phyloP scores from a whole-genome alignment of 148 eudicot species.

The Arbutus unedo region DNA sequence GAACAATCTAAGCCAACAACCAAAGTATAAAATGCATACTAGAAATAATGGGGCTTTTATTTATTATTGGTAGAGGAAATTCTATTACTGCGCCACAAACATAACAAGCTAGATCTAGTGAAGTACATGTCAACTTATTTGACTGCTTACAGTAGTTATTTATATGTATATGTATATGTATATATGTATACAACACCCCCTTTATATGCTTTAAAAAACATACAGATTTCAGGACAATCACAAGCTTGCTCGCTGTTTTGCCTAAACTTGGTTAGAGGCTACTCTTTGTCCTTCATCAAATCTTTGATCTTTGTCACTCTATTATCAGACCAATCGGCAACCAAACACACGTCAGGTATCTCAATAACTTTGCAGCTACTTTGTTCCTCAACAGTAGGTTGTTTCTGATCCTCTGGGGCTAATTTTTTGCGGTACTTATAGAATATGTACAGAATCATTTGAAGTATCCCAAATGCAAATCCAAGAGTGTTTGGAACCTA shows the following conservation, averaged over 20 bases:
- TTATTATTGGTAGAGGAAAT: neutral
- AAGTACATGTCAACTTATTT: neutral
- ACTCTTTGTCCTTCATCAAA: neutral
- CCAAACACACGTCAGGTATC: neutral
- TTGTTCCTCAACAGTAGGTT: neutral
- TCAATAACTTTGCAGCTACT: neutral
- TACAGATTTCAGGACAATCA: no score
- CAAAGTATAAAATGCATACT: no score
- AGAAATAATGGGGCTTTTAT: neutral
- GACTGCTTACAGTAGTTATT: neutral
- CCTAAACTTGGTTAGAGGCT: conserved; percentile 9
- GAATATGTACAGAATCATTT: conserved; percentile 20
- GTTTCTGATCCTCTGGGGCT: conserved; percentile 6
- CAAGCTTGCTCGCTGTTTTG: neutral
- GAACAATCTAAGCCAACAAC: no score
- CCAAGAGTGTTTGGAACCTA: conserved; percentile 30
- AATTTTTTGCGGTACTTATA: conserved; percentile 13
- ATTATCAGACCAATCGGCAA: neutral
- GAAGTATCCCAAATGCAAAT: conserved; percentile 22
- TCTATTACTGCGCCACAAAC: neutral
- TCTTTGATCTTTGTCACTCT: neutral
- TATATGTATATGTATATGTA: no score
- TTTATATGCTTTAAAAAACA: no score
- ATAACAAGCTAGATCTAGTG: neutral
- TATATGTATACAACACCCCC: no score